Evolutionary conservation across 73 alveolate species (phyloP), one percentile per base, ranked within the genome.

Genomic region (Paramecium caudatum): DNA sequence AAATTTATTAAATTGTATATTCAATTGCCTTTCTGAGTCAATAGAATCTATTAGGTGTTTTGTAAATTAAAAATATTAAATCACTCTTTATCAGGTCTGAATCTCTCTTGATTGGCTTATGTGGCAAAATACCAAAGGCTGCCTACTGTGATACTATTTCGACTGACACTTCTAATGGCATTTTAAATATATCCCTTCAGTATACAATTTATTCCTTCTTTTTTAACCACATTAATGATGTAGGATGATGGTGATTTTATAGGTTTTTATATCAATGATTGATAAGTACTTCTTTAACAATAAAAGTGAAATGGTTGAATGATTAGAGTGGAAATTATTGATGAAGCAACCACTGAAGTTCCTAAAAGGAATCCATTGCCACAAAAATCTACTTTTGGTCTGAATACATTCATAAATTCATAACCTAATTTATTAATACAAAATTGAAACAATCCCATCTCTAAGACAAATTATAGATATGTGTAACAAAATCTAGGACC

Each of bases 381-480:
- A 13, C 34, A 32, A 43, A 33, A 33, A 65, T 65, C 34, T 65
- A 15, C 10, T 10, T 65, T 36, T 4, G 47, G 47, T 4, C 83
- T 65, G 17, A 33, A 30, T 12, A 65, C 83, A 65, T 65, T 65
- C 49, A 65, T 32, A 33, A 65, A 65, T 65, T 65, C 50, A 65
- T 36, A 65, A 25, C 83, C 83, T 36, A 33, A 33, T 36, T 65
- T 65, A 65, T 65, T 36, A 12, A 65, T 10, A 65, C 83, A 33
- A 30, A 33, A 65, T 23, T 65, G 15, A 12, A 65, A 33, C 19
- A 65, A 16, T 25, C 83, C 83, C 49, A 65, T 33, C 34, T 65
- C 83, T 13, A 49, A 5, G 9, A 65, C 15, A 33, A 65, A 65
- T 65, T 65, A 16, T 33, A 65, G 17, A 5, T 65, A 65, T 13